Base-by-base conservation (phyloP, 192 early-diverging fungal genomes). In the Gonapodya prolifera region DNA sequence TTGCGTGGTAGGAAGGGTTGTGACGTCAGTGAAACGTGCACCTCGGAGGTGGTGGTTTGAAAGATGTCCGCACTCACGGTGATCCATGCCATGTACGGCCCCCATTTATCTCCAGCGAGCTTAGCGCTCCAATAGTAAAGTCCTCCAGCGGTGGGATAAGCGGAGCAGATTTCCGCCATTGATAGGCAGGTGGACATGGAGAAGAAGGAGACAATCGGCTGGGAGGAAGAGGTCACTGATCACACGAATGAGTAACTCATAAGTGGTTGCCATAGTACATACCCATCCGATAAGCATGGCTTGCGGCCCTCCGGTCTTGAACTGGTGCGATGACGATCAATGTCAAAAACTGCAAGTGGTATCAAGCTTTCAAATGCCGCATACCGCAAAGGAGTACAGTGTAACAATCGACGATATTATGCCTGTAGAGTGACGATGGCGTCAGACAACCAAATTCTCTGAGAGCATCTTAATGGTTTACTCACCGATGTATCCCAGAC, bases 91-190 rank as follows among this genome's bases (percentile, higher is more conserved):
- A 73, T 18, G 71, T 30, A 73, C 71, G 71, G 71, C 8, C 71
- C 71, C 71, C 71, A 73, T 73, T 29, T 32, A 18, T 32, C 71
- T 30, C 18, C 31, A 16, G 28, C 71, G 18, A 73, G 31, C 31
- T 73, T 73, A 8, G 71, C 71, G 8, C 45, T 16, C 45, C 45
- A 61, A 23, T 61, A 87, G 80, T 87, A 87, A 8, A 87, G 76
- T 70, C 86, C 86, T 33, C 85, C 85, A 0, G 85, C 86, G 0
- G 86, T 86, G n/a, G 86, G 85, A 69, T 82, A 87, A 34, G 86
- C 85, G 30, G 79, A 80, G 75, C 87, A 88, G 70, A 88, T 88
- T 78, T 88, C 87, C 30, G 86, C 87, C 75, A 88, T 70, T 8
- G 84, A 85, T 23, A 83, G 69, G 1, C 83, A 83, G 34, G 86